Evolutionary conservation across 2,329 filamentous ascomycete genomes (phyloP).

Genomic region (Trichoderma brevicompactum): DNA sequence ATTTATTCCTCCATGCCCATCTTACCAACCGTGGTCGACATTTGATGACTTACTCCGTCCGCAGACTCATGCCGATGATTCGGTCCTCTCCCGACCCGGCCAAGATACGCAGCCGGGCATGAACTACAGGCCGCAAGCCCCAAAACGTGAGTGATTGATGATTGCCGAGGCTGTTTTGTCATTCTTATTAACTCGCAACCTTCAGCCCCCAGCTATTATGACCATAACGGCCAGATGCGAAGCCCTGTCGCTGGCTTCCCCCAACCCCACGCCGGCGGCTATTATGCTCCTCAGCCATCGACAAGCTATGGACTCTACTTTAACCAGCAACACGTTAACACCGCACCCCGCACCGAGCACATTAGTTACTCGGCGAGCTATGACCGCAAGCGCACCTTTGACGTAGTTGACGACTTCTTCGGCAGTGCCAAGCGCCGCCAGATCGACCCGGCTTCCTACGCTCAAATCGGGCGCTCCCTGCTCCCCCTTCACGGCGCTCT

Average conservation of each 20-base stretch:
- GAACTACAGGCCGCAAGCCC: conserved; percentile 58
- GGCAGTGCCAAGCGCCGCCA: conserved; percentile 89
- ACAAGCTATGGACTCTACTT: conserved; percentile 78
- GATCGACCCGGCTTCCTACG: conserved; percentile 87
- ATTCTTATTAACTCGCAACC: conserved; percentile 2
- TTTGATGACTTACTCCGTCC: conserved; percentile 33
- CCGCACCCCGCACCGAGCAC: conserved; percentile 59
- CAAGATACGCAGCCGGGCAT: conserved; percentile 58
- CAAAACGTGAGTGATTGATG: conserved; percentile 54
- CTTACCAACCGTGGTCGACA: neutral
- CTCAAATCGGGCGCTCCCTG: conserved; percentile 86
- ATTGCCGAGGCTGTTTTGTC: neutral
- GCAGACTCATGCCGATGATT: conserved; percentile 91
- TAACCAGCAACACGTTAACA: conserved; percentile 64
- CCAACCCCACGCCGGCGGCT: conserved; percentile 57
- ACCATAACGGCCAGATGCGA: conserved; percentile 67
- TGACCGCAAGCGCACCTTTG: conserved; percentile 80
- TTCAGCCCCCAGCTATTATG: conserved; percentile 64
- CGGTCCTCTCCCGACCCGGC: conserved; percentile 65
- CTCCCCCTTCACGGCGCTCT: conserved; percentile 77
- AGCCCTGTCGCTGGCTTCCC: conserved; percentile 59
- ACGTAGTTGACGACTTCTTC: conserved; percentile 92
- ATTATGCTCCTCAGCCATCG: conserved; percentile 61
- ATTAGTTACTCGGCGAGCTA: conserved; percentile 67
- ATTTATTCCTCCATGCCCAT: conserved; percentile 32